phyloP scores from a whole-genome alignment of 768 basidiomycete genomes.

The Boletus fagicola region DNA sequence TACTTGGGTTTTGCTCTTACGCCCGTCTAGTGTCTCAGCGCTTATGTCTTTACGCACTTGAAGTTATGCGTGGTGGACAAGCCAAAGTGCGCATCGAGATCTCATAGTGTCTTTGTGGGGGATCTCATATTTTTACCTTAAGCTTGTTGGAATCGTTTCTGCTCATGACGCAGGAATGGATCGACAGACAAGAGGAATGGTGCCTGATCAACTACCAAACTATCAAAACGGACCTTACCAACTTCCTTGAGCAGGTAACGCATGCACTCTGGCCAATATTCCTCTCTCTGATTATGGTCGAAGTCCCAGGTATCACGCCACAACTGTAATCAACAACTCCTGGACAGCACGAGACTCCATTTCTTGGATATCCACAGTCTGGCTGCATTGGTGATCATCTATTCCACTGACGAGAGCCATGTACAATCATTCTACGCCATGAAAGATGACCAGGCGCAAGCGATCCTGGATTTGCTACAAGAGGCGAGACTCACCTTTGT shows the following conservation, averaged over 20 bases:
- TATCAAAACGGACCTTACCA: constrained; percentile 15
- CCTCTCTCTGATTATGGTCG: background rate
- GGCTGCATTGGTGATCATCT: constrained; percentile 23
- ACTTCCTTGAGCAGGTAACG: constrained; percentile 15
- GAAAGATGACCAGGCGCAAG: constrained; percentile 23
- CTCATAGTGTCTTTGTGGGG: background rate
- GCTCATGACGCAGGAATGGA: constrained; percentile 19
- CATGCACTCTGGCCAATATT: background rate
- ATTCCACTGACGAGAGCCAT: constrained; percentile 16
- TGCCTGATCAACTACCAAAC: constrained; percentile 23
- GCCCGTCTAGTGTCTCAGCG: constrained; percentile 18
- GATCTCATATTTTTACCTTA: background rate
- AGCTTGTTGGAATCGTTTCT: constrained; percentile 22
- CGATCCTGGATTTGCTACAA: constrained; percentile 29
- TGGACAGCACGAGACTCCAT: constrained; percentile 14
- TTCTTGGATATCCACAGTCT: constrained; percentile 24
- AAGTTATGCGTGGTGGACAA: constrained; percentile 22
- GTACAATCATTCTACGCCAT: constrained; percentile 22
- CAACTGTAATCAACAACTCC: constrained; percentile 19
- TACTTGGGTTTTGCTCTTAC: background rate
- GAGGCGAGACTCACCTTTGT: constrained; percentile 7
- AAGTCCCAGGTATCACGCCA: constrained; percentile 21
- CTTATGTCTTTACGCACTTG: constrained; percentile 28
- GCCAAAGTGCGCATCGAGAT: constrained; percentile 7
- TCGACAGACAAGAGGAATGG: constrained; percentile 20